These are phyloP conservation scores for Tolypocladium pustulatum DNA, from an alignment of 2,329 filamentous ascomycete species.

Conservation along the genomic window DNA sequence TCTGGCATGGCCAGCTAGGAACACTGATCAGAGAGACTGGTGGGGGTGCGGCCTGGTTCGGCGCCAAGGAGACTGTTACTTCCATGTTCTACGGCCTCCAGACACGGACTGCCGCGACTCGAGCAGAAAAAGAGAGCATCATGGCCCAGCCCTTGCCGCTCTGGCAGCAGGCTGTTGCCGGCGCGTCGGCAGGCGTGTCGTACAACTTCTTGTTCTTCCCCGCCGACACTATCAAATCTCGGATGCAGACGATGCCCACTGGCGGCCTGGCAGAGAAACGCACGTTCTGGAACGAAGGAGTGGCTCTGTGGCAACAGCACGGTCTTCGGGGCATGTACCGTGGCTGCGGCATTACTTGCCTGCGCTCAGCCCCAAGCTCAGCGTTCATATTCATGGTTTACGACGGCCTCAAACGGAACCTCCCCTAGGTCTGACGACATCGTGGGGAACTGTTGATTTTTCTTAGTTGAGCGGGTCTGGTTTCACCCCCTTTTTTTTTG, in stretches of 20 bases:
- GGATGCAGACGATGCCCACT: conserved; percentile 84
- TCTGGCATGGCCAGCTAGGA: conserved; percentile 92
- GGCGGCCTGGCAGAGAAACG: conserved; percentile 42
- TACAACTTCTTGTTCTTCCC: conserved; percentile 99
- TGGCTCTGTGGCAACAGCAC: conserved; percentile 67
- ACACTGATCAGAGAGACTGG: conserved; percentile 91
- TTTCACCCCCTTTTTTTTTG: conserved; percentile 9
- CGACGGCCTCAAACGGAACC: conserved; percentile 66
- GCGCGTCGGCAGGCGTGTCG: conserved; percentile 77
- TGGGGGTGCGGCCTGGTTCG: conserved; percentile 92
- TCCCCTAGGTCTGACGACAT: conserved; percentile 36
- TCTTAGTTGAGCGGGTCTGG: background rate
- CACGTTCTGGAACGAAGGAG: conserved; percentile 64
- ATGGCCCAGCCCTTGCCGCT: conserved; percentile 53
- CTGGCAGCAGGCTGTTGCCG: conserved; percentile 79
- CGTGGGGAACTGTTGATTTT: background rate
- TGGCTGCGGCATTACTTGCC: conserved; percentile 88
- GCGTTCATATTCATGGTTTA: conserved; percentile 97
- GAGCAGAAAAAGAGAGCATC: conserved; percentile 28
- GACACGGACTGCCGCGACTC: conserved; percentile 26
- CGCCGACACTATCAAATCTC: conserved; percentile 92
- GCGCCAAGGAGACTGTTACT: conserved; percentile 72
- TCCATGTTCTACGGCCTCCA: conserved; percentile 56
- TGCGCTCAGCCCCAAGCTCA: conserved; percentile 84
- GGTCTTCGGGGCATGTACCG: conserved; percentile 81